Conservation (phyloP, 1,139 yeast species). For the Geotrichum carabidarum region DNA sequence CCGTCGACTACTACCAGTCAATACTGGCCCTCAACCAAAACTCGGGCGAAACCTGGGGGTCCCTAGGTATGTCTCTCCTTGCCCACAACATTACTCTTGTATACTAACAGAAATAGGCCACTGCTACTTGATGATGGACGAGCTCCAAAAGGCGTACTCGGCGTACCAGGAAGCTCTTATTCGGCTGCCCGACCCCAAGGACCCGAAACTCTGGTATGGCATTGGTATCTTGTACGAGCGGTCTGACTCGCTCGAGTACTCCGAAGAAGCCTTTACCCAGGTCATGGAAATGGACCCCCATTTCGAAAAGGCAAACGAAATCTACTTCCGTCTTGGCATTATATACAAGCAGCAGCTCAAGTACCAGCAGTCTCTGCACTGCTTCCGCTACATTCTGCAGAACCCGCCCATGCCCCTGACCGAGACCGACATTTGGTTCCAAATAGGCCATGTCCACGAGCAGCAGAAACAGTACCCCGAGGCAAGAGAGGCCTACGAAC, state of each 20-base stretch:
- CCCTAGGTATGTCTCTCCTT: constrained; percentile 40
- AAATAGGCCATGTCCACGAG: constrained; percentile 91
- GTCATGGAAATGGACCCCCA: constrained; percentile 93
- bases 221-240: constrained; percentile 94
- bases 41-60: constrained; percentile 96
- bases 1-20: constrained; percentile 87
- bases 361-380: constrained; percentile 79
- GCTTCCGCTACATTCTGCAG: constrained; percentile 83
- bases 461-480: constrained; percentile 88
- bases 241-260: constrained; percentile 91
- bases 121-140: constrained; percentile 94
- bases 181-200: constrained; percentile 87
- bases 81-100: not conserved
- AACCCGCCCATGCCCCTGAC: constrained; percentile 95
- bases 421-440: constrained; percentile 97
- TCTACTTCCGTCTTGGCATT: constrained; percentile 93
- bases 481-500: constrained; percentile 92
- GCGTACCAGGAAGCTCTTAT: constrained; percentile 95
- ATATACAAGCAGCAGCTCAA: constrained; percentile 93
- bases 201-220: constrained; percentile 97
- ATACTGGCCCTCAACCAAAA: constrained; percentile 78
- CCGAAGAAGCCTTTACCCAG: constrained; percentile 95
- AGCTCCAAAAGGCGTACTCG: constrained; percentile 87
- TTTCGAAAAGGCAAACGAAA: constrained; percentile 93
- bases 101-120: constrained; percentile 51